Evolutionary conservation across 148 eudicot genomes (phyloP).

Genomic region (Diospyros lotus): DNA sequence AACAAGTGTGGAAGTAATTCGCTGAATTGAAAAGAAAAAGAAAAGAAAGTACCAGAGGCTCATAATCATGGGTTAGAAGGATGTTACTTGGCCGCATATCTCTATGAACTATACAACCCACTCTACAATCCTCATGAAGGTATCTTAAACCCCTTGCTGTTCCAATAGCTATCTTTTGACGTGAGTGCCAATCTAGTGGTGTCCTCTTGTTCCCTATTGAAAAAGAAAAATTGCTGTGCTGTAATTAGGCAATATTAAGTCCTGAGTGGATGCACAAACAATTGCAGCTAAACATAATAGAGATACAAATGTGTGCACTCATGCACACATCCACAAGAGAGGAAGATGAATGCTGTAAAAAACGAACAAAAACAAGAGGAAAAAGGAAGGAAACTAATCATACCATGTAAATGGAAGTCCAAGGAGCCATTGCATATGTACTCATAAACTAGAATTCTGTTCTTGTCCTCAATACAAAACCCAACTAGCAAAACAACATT

Average conservation of each 20-base stretch:
- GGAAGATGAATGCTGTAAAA: neutral
- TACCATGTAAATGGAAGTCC: slow-evolving; percentile 84
- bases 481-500: slow-evolving; percentile 87
- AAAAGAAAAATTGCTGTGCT: neutral
- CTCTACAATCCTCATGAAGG: slow-evolving; percentile 95
- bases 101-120: slow-evolving; percentile 81
- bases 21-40: neutral
- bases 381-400: slow-evolving; percentile 7
- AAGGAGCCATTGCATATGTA: slow-evolving; percentile 77
- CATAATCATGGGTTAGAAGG: slow-evolving; percentile 82
- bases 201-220: slow-evolving; percentile 43
- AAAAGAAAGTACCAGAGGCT: slow-evolving; percentile 59
- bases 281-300: neutral
- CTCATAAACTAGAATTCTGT: slow-evolving; percentile 72
- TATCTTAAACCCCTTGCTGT: slow-evolving; percentile 89
- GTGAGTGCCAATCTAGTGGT: slow-evolving; percentile 52
- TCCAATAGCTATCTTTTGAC: slow-evolving; percentile 73
- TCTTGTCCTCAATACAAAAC: slow-evolving; percentile 61
- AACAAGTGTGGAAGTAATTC: neutral
- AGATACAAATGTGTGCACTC: neutral
- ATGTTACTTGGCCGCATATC: slow-evolving; percentile 82
- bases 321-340: neutral
- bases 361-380: neutral
- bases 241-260: neutral
- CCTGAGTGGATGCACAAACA: neutral